These are phyloP conservation scores for Suillus discolor DNA, from an alignment of 768 basidiomycete species.

Conservation along the genomic window DNA sequence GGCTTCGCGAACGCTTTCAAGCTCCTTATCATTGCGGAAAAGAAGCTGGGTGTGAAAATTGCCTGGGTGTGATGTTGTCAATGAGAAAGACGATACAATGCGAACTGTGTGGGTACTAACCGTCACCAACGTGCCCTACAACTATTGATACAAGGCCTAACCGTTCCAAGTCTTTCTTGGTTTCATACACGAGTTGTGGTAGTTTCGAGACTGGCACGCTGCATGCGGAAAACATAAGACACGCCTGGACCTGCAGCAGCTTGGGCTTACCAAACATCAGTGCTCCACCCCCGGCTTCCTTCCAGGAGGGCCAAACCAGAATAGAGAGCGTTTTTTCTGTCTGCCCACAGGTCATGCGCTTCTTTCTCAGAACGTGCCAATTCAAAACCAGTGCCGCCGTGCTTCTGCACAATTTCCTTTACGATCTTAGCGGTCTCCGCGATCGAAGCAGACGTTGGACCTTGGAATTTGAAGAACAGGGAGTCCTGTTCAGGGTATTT, in stretches of 20 bases:
- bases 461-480: conserved; percentile 89
- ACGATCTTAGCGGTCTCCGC: conserved; percentile 63
- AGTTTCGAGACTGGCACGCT: conserved; percentile 68
- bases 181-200: conserved; percentile 66
- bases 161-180: conserved; percentile 65
- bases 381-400: conserved; percentile 69
- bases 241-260: neutral
- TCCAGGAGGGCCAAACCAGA: conserved; percentile 57
- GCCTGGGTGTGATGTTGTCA: conserved; percentile 28
- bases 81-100: neutral
- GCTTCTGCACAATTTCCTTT: conserved; percentile 55
- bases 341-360: conserved; percentile 72
- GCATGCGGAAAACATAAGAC: neutral
- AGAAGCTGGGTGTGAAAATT: conserved; percentile 57
- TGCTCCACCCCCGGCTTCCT: conserved; percentile 63
- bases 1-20: conserved; percentile 40
- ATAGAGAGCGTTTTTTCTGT: conserved; percentile 68
- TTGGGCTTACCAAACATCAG: conserved; percentile 69
- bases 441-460: conserved; percentile 60
- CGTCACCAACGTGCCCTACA: conserved; percentile 81
- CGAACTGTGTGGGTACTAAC: conserved; percentile 38
- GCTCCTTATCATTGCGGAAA: conserved; percentile 60
- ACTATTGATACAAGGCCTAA: conserved; percentile 62
- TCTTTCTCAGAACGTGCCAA: conserved; percentile 66
- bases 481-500: conserved; percentile 67